Conservation (phyloP, 1,284 basidiomycete genomes). For the Erythrobasidium hasegawianum region DNA sequence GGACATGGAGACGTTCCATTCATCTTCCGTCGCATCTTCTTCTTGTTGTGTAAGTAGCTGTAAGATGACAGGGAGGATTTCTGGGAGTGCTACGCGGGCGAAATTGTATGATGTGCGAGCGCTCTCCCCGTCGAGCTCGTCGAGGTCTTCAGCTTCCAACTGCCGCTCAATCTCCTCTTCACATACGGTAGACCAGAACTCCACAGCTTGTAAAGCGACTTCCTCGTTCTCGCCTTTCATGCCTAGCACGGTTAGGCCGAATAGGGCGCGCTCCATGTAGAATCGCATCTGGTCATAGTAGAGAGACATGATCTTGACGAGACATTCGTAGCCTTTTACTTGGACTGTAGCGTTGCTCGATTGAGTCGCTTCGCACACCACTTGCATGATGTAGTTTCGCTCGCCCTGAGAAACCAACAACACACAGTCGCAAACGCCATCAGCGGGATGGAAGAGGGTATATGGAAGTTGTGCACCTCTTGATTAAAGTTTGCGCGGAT, state of each 20-base stretch:
- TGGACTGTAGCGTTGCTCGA: constrained; percentile 72
- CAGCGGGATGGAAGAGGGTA: too few relatives aligned
- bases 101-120: constrained; percentile 77
- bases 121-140: constrained; percentile 10
- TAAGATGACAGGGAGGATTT: constrained; percentile 89
- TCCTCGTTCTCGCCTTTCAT: constrained; percentile 92
- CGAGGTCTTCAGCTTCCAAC: constrained; percentile 85
- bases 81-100: constrained; percentile 87
- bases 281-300: constrained; percentile 99
- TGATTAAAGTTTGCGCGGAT: constrained; percentile 96
- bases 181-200: constrained; percentile 99
- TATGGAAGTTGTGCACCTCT: too few relatives aligned
- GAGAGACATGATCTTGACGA: constrained; percentile 96
- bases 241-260: constrained; percentile 97
- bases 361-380: constrained; percentile 98
- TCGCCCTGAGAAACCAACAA: constrained; percentile 72
- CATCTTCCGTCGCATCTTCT: constrained; percentile 96
- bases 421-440: too few relatives aligned
- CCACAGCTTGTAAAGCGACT: constrained; percentile 92
- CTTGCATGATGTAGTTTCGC: constrained; percentile 99
- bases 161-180: constrained; percentile 93
- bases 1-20: constrained; percentile 98
- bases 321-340: constrained; percentile 87
- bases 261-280: constrained; percentile 99
- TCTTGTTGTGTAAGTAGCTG: constrained; percentile 86